Evolutionary conservation across 805 yeast species (phyloP).

Genomic region (Candida piceae): DNA sequence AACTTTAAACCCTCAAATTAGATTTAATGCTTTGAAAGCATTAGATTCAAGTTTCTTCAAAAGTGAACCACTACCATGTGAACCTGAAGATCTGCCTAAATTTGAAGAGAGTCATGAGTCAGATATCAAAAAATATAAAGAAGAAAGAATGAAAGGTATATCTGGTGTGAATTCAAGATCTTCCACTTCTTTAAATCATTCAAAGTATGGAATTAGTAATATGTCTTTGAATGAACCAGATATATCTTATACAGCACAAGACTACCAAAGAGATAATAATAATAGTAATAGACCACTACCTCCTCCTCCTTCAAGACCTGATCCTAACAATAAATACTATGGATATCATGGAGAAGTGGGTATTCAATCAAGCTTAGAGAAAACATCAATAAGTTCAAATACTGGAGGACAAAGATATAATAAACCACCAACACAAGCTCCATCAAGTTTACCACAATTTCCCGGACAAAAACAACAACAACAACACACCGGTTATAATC

Average conservation of each 20-base stretch:
- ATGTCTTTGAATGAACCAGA: conserved; percentile 3
- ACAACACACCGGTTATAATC: not conserved
- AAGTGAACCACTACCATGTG: conserved; percentile 59
- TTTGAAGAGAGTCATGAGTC: conserved; percentile 89
- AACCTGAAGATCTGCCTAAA: conserved; percentile 49
- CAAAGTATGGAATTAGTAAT: conserved; percentile 12
- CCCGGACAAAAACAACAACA: too few relatives aligned
- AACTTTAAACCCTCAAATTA: conserved; percentile 60
- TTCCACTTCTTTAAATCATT: conserved; percentile 13
- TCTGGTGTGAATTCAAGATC: conserved; percentile 1
- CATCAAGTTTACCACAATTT: not conserved
- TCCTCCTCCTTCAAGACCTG: too few relatives aligned
- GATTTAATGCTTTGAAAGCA: conserved; percentile 80
- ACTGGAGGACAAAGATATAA: not conserved
- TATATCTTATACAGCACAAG: not conserved
- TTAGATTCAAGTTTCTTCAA: conserved; percentile 64
- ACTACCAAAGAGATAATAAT: not conserved
- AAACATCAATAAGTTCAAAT: too few relatives aligned
- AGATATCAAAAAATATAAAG: conserved; percentile 58
- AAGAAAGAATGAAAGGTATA: conserved; percentile 23
- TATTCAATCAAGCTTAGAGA: too few relatives aligned
- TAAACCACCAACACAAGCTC: not conserved
- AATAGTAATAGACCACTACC: not conserved
- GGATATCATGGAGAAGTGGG: too few relatives aligned
- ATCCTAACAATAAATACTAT: too few relatives aligned